Base-by-base conservation (phyloP, 2,329 filamentous ascomycete genomes). In the Claviceps digitariae region DNA sequence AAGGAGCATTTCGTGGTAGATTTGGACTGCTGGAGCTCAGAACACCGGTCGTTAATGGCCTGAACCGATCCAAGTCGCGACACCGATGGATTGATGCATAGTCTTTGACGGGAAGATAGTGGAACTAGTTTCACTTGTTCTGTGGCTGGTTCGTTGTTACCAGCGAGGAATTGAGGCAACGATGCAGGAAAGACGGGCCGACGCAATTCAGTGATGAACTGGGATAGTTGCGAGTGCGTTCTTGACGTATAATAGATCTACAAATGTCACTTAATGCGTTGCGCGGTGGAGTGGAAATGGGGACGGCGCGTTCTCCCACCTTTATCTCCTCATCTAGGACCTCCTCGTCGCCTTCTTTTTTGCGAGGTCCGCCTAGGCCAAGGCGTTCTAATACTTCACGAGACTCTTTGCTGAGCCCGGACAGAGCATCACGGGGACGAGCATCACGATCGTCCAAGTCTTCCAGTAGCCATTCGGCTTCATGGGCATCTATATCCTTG, bases 1-100 rank as follows among this genome's bases (percentile, higher is more conserved):
- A 83, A 95, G 0, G 79, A 70, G 64, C 93, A 98, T 59, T 83
- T 82, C 53, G 78, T 77, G 44, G 63, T 58, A 0, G 66, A 66
- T 50, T 69, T 71, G 0, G 86, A 72, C 65, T 95, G 85, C 64
- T 98, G 93, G 25, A 98, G 72, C 62, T 98, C 93, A 7, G 91
- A 74, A 62, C 93, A 98, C 13, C 84, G 79, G 65, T 98, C 93
- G 63, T 97, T 98, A 69, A 98, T 95, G 6, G 89, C 88, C 0
- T 86, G 83, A 1, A 85, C 74, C 0, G 80, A 79, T 44, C 78
- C 77, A 2, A 97, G 78, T 13, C 79, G 81, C 25, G 78, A 76
- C 1, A 98, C 91, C 31, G 83, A 79, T 0, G 86, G 79, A 60
- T 98, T 96, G 68, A 98, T 95, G 67, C 93, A 98, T 9, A 84